phyloP scores from a whole-genome alignment of 2,329 filamentous ascomycete species.

The Xylariaceae sp. region DNA sequence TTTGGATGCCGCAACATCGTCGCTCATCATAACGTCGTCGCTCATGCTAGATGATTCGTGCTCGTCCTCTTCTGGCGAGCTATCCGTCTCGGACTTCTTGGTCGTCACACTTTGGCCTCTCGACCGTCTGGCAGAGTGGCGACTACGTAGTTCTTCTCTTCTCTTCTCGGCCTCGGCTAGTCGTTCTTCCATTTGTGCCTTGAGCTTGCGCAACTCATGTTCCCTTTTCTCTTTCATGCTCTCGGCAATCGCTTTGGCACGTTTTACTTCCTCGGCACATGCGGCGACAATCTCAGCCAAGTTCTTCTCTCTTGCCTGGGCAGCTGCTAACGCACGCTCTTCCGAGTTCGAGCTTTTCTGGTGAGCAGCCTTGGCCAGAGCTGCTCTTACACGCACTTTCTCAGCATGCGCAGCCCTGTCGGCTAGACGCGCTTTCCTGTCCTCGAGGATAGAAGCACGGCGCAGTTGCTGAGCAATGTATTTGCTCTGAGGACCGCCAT shows the following conservation, averaged over 20 bases:
- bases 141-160: conserved; percentile 64
- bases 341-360: conserved; percentile 69
- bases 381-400: conserved; percentile 77
- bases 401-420: conserved; percentile 82
- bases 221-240: conserved; percentile 80
- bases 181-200: conserved; percentile 77
- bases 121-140: conserved; percentile 54
- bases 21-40: conserved; percentile 55
- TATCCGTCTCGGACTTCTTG: conserved; percentile 38
- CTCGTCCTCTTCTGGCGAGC: conserved; percentile 54
- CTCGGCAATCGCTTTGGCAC: conserved; percentile 81
- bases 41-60: conserved; percentile 51
- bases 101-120: conserved; percentile 55
- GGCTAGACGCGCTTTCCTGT: conserved; percentile 76
- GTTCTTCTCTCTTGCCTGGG: conserved; percentile 78
- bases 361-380: conserved; percentile 70
- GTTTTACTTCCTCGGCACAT: conserved; percentile 81
- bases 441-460: conserved; percentile 78
- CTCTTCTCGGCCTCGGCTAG: conserved; percentile 76
- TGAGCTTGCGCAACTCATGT: conserved; percentile 69
- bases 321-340: conserved; percentile 75
- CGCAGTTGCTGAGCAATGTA: conserved; percentile 78
- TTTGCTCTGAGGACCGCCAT: conserved; percentile 69
- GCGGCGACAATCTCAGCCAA: conserved; percentile 79
- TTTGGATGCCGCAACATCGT: conserved; percentile 64